Percentiles rank a stretch among this genome's conserved stretches.
phyloP scores from a whole-genome alignment of 78 protist genomes.

The Capsaspora owczarzaki region DNA sequence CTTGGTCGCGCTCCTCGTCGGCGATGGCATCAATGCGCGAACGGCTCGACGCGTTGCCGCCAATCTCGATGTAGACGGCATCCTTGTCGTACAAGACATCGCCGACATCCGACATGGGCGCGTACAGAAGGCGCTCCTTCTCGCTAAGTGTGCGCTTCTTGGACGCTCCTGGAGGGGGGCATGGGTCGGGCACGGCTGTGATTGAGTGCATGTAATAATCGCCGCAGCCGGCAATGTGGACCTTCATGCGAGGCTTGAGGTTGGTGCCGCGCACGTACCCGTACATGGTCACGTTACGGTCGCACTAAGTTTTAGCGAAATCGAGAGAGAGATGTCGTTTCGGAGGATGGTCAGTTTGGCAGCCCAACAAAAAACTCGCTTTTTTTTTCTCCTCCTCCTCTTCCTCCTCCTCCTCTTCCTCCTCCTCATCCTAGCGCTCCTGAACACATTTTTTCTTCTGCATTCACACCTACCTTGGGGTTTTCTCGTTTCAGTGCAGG shows the following conservation, averaged over 20 bases:
- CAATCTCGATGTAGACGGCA: conserved; percentile 87
- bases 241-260: conserved; percentile 50
- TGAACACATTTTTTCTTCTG: too few species aligned
- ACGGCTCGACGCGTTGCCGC: neutral
- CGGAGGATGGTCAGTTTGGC: too few species aligned
- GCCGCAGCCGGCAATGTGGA: conserved; percentile 96
- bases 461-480: conserved; percentile 61
- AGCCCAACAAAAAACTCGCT: neutral
- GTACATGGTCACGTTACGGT: conserved; percentile 41
- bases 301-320: too few species aligned
- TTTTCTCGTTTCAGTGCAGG: conserved; percentile 54
- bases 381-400: neutral
- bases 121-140: conserved; percentile 51
- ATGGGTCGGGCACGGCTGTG: conserved; percentile 83
- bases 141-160: conserved; percentile 55
- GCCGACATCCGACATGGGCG: conserved; percentile 88
- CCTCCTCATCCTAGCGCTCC: too few species aligned
- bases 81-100: conserved; percentile 90
- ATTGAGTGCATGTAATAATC: conserved; percentile 72
- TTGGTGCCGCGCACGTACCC: conserved; percentile 93
- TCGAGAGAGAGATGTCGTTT: too few species aligned
- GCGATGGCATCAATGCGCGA: neutral
- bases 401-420: too few species aligned
- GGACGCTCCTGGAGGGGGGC: conserved; percentile 68
- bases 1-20: neutral